Conservation (phyloP, 108 stramenopile species). For the Cylindrotheca closterium region DNA sequence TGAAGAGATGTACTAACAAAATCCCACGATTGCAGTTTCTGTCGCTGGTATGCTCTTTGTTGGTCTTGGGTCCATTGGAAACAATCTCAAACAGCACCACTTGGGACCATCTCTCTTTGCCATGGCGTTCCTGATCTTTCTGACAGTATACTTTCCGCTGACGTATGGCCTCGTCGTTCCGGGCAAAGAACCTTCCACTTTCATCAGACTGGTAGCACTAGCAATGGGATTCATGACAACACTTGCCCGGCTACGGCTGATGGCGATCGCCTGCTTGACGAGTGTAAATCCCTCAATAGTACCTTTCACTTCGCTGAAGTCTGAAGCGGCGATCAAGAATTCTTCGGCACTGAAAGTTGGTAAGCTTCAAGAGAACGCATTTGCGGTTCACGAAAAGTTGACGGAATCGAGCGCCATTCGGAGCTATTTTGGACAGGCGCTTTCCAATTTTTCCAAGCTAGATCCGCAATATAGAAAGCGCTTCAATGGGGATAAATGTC, state of each 20-base stretch:
- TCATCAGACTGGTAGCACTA: background rate
- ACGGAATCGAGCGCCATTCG: background rate
- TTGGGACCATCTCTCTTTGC: background rate
- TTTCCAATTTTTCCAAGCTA: background rate
- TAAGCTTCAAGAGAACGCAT: background rate
- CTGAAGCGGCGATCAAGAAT: background rate
- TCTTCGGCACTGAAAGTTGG: background rate
- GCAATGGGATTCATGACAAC: background rate
- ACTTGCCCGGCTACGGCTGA: background rate
- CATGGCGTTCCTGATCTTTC: background rate
- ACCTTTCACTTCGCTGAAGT: background rate
- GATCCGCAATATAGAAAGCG: background rate
- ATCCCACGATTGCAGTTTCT: background rate
- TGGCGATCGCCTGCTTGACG: background rate
- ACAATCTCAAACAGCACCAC: background rate
- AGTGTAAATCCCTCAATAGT: background rate
- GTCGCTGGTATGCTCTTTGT: background rate
- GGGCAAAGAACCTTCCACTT: background rate
- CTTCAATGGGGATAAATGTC: background rate
- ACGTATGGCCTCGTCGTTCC: background rate
- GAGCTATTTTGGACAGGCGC: background rate
- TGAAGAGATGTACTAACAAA: too few relatives aligned
- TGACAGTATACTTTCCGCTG: background rate
- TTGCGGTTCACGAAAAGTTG: background rate
- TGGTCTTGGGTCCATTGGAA: background rate